These are phyloP conservation scores for Globisporangium mamillatum DNA, from an alignment of 352 stramenopile species.

Conservation along the genomic window DNA sequence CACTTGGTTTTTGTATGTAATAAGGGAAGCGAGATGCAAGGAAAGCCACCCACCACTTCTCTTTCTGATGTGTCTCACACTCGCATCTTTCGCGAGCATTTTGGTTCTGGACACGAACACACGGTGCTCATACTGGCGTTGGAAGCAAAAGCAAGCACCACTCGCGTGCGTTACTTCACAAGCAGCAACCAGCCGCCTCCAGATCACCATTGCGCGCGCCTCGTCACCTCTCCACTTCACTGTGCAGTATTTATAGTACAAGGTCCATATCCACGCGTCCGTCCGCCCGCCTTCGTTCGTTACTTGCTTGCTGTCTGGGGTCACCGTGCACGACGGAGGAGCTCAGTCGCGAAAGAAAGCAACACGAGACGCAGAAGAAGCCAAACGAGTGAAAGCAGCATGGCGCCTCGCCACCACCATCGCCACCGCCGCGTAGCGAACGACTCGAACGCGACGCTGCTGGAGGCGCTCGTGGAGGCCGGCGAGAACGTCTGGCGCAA, in stretches of 20 bases:
- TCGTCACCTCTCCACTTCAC: background rate
- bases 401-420: background rate
- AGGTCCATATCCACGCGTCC: background rate
- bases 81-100: background rate
- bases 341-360: background rate
- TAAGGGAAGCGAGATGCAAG: background rate
- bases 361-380: background rate
- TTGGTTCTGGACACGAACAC: background rate
- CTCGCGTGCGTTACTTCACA: background rate
- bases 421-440: background rate
- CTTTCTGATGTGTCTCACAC: background rate
- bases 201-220: background rate
- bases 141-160: no score
- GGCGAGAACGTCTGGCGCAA: conserved; percentile 56
- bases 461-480: conserved; percentile 26
- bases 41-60: background rate
- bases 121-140: no score
- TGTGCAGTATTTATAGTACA: background rate
- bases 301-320: background rate
- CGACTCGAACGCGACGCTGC: conserved; percentile 27
- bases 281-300: background rate
- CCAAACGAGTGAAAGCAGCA: background rate
- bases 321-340: background rate
- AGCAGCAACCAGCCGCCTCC: background rate
- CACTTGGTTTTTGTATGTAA: background rate